A percentile compares a stretch with the other conserved stretches of the same genome.
These are phyloP conservation scores for Tillandsia fasciculata DNA, from an alignment of 176 grass and related monocot species.

Conservation along the genomic window DNA sequence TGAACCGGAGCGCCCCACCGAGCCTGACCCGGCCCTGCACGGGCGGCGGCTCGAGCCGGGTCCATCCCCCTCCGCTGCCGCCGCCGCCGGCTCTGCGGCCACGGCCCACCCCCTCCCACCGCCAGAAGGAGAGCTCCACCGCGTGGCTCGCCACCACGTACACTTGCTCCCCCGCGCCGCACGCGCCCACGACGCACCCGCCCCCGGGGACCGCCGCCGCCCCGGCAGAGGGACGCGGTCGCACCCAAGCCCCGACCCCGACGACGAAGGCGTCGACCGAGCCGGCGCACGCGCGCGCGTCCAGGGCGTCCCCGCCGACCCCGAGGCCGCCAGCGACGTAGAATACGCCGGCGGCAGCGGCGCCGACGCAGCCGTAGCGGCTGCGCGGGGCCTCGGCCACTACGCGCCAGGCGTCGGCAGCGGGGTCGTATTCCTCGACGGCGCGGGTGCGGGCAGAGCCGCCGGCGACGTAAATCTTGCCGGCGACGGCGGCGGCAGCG, in stretches of 20 bases:
- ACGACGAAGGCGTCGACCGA: slow-evolving; percentile 71
- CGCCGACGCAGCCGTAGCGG: slow-evolving; percentile 72
- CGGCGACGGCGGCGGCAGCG: slow-evolving; percentile 41
- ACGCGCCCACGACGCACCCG: slow-evolving; percentile 67
- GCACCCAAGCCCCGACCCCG: slow-evolving; percentile 43
- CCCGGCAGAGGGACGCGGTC: slow-evolving; percentile 14
- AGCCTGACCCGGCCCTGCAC: slow-evolving; percentile 35
- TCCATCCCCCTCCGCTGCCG: slow-evolving; percentile 35
- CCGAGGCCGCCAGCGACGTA: slow-evolving; percentile 66
- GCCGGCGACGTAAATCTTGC: slow-evolving; percentile 63
- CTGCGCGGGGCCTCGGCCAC: slow-evolving; percentile 45
- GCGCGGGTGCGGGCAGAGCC: slow-evolving; percentile 48
- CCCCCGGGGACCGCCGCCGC: slow-evolving; percentile 44
- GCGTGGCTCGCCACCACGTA: slow-evolving; percentile 84
- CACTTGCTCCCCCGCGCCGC: slow-evolving; percentile 48
- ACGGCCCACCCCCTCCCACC: slow-evolving; percentile 25
- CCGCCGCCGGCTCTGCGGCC: background rate
- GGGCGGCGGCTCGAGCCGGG: slow-evolving; percentile 47
- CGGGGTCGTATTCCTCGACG: slow-evolving; percentile 85
- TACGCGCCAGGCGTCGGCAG: slow-evolving; percentile 47
- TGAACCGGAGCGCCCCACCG: slow-evolving; percentile 51
- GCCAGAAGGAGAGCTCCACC: slow-evolving; percentile 76
- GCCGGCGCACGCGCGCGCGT: slow-evolving; percentile 55
- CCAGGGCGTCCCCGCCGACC: slow-evolving; percentile 27
- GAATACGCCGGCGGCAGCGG: slow-evolving; percentile 45